Evolutionary conservation across 345 rosid genomes (phyloP).

Genomic region (Eucalyptus curtisii): DNA sequence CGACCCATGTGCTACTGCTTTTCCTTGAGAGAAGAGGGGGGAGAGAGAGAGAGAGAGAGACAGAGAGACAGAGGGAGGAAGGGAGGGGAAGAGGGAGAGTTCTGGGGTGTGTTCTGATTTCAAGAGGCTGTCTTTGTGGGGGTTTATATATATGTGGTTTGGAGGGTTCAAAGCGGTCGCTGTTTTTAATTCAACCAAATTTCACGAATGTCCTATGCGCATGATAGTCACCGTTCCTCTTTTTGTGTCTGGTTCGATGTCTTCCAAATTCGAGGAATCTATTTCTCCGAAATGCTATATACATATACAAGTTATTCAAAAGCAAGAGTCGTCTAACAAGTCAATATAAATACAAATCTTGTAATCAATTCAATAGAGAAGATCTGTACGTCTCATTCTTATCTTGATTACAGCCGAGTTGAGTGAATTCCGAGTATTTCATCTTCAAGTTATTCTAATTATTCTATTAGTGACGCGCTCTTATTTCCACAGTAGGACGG

Average conservation of each 20-base stretch:
- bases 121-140: not conserved
- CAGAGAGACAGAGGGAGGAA: not conserved
- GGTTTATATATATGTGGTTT: not conserved
- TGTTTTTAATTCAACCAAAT: not conserved
- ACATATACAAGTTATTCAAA: not conserved
- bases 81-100: not conserved
- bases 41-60: not conserved
- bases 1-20: not conserved
- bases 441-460: not conserved
- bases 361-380: not conserved
- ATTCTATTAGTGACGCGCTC: not conserved
- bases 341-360: not conserved
- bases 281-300: too few species aligned
- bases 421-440: not conserved
- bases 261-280: not conserved
- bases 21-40: not conserved
- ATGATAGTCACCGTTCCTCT: not conserved
- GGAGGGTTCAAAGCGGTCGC: not conserved
- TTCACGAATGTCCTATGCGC: not conserved
- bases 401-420: not conserved
- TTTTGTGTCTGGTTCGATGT: not conserved
- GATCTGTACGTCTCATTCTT: not conserved
- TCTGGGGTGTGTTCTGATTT: not conserved
- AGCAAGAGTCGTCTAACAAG: not conserved
- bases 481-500: not conserved